Conservation (phyloP, 208 protist genomes). For the Acanthamoeba healyi region DNA sequence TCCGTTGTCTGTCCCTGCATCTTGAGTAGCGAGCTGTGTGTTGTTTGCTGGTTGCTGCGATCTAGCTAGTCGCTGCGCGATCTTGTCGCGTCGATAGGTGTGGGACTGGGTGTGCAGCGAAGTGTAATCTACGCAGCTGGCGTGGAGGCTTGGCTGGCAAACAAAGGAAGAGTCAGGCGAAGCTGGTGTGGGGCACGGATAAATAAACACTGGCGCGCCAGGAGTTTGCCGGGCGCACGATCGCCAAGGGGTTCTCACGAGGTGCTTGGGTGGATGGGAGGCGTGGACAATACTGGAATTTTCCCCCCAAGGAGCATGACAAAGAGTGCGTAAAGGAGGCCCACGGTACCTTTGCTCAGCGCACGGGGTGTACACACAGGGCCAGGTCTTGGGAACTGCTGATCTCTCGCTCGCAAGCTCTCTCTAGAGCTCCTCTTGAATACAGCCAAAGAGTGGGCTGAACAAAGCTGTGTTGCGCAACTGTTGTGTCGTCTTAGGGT, state of each 20-base stretch:
- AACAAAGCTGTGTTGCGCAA: too few species aligned
- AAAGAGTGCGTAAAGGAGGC: background rate
- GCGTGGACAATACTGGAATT: background rate
- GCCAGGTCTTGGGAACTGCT: too few species aligned
- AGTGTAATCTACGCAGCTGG: background rate
- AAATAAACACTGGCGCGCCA: background rate
- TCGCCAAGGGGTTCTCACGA: background rate
- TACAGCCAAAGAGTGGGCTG: too few species aligned
- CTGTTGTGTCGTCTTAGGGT: too few species aligned
- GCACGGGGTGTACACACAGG: too few species aligned
- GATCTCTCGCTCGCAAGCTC: too few species aligned
- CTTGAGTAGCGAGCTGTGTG: background rate
- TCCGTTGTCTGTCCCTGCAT: constrained; percentile 17
- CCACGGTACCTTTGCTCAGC: background rate
- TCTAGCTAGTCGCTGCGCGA: background rate
- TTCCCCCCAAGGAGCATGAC: background rate
- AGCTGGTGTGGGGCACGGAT: background rate
- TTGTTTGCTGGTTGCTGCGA: background rate
- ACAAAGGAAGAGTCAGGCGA: background rate
- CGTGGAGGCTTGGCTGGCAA: background rate
- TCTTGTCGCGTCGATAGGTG: background rate
- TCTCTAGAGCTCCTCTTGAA: too few species aligned
- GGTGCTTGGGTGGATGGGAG: background rate
- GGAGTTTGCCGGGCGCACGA: background rate
- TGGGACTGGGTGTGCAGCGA: background rate